Conservation (phyloP, 306 rosid species). For the Glycine soja region DNA sequence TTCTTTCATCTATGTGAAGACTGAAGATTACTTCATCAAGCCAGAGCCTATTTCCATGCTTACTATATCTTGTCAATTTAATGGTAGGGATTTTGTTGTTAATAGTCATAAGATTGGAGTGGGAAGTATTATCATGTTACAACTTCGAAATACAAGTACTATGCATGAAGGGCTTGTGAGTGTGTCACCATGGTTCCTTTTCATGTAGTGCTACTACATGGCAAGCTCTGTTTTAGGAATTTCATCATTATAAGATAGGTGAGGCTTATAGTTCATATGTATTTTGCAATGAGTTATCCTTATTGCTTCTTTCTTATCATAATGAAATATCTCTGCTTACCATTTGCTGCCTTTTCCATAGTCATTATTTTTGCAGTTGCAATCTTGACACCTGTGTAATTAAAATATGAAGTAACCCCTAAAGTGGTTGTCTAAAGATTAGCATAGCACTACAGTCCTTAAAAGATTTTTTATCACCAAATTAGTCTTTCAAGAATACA, state of each 20-base stretch:
- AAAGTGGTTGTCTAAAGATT: background rate
- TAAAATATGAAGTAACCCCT: background rate
- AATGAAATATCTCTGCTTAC: background rate
- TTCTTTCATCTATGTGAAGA: conserved; percentile 48
- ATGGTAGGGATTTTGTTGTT: conserved; percentile 45
- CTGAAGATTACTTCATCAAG: conserved; percentile 17
- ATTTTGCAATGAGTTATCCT: conserved; percentile 7
- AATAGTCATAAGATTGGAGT: conserved; percentile 40
- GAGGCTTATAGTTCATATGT: conserved; percentile 1
- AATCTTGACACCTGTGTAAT: background rate
- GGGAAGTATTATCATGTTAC: conserved; percentile 50
- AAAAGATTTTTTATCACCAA: background rate
- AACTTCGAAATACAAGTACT: conserved; percentile 32
- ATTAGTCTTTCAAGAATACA: background rate
- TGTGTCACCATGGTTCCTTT: conserved; percentile 10
- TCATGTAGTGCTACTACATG: conserved; percentile 8
- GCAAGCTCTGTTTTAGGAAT: conserved; percentile 32
- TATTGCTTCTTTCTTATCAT: conserved; percentile 23
- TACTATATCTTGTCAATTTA: conserved; percentile 41
- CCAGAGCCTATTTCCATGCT: conserved; percentile 46
- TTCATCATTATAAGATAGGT: background rate
- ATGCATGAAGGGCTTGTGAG: conserved; percentile 5
- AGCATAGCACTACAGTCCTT: background rate
- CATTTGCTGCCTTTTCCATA: background rate
- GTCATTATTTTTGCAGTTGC: conserved; percentile 25